Conservation (phyloP, 2,329 filamentous ascomycete species). For the Alternaria brassicicola region DNA sequence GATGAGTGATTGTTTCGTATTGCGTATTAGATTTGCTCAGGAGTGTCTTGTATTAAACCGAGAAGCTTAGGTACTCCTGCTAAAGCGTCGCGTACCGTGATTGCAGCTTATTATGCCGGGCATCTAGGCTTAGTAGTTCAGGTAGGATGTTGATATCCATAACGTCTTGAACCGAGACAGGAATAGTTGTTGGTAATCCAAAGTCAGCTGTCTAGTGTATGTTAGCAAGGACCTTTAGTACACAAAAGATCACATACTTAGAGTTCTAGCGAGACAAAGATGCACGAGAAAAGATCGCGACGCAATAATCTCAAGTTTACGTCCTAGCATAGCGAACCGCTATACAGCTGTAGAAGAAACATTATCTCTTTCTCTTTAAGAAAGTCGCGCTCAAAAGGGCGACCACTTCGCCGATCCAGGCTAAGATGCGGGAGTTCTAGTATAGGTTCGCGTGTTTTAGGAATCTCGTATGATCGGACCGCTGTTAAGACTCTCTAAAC, state of each 20-base stretch:
- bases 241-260: slow-evolving; percentile 5
- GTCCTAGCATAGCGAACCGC: background rate
- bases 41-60: background rate
- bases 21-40: slow-evolving; percentile 2
- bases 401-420: slow-evolving; percentile 5
- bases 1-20: background rate
- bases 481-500: slow-evolving; percentile 11
- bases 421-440: slow-evolving; percentile 2
- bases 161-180: background rate
- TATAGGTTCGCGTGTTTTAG: background rate
- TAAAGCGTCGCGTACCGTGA: slow-evolving; percentile 8
- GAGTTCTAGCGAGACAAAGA: slow-evolving; percentile 10
- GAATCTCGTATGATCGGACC: background rate
- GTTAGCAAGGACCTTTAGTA: background rate
- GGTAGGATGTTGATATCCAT: slow-evolving; percentile 5
- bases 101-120: slow-evolving; percentile 6
- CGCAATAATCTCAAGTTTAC: slow-evolving; percentile 9
- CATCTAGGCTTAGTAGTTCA: slow-evolving; percentile 1
- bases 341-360: slow-evolving; percentile 15
- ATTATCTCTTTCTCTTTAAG: slow-evolving; percentile 13
- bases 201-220: slow-evolving; percentile 6
- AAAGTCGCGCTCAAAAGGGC: slow-evolving; percentile 14
- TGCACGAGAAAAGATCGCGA: slow-evolving; percentile 13
- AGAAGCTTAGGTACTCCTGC: slow-evolving; percentile 1
- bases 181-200: slow-evolving; percentile 4